Conservation (phyloP, 1,284 basidiomycete species). For the Rhizoctonia solani region DNA sequence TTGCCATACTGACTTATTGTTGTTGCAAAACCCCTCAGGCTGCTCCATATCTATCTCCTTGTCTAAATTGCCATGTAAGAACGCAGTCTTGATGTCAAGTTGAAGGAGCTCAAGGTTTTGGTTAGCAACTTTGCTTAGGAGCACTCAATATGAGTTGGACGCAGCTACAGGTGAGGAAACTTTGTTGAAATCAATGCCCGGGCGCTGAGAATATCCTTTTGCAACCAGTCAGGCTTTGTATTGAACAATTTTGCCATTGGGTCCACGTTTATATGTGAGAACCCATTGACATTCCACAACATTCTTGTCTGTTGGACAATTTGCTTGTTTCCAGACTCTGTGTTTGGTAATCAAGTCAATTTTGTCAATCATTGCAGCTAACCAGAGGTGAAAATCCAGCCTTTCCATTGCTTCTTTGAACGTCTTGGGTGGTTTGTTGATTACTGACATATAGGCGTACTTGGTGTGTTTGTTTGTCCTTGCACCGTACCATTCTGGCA, state of each 20-base stretch:
- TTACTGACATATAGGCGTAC: no score
- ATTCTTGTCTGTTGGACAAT: slow-evolving; percentile 15
- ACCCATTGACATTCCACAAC: slow-evolving; percentile 42
- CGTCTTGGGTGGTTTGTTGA: not conserved
- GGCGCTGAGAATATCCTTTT: no score
- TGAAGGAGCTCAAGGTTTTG: slow-evolving; percentile 46
- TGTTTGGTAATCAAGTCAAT: slow-evolving; percentile 8
- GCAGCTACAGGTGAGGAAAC: slow-evolving; percentile 50
- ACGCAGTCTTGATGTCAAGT: slow-evolving; percentile 45
- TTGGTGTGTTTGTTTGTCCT: not conserved
- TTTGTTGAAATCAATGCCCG: slow-evolving; percentile 52
- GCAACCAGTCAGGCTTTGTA: slow-evolving; percentile 51
- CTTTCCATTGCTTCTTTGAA: not conserved
- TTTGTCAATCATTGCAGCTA: not conserved
- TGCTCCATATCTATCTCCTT: slow-evolving; percentile 45
- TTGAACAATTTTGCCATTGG: slow-evolving; percentile 42
- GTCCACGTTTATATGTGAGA: slow-evolving; percentile 47
- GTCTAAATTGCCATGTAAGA: slow-evolving; percentile 43
- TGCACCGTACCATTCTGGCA: not conserved
- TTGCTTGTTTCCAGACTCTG: slow-evolving; percentile 2
- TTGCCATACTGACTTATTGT: slow-evolving; percentile 5
- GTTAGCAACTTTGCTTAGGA: slow-evolving; percentile 48
- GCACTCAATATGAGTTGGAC: slow-evolving; percentile 44
- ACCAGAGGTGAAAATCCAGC: not conserved
- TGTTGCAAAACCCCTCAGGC: slow-evolving; percentile 41